A percentile compares a stretch with the other conserved stretches of the same genome.
These are phyloP conservation scores for Colletotrichum cordylinicola DNA, from an alignment of 2,329 filamentous ascomycete species.

Conservation along the genomic window DNA sequence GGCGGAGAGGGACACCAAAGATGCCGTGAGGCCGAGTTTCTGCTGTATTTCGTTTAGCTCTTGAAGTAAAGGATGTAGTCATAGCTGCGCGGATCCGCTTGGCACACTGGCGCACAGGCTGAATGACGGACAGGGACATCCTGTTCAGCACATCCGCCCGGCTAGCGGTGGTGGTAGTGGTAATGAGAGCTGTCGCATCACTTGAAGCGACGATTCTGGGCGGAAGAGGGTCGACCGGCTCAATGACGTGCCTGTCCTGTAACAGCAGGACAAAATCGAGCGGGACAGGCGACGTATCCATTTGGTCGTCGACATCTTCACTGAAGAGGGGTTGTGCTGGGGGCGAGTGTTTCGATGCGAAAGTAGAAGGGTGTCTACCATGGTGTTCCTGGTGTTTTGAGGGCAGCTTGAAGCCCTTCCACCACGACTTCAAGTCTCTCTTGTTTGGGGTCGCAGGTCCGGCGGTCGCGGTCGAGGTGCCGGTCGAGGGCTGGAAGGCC, in stretches of 20 bases:
- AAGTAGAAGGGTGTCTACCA: slow-evolving; percentile 54
- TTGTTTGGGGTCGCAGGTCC: slow-evolving; percentile 76
- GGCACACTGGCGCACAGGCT: slow-evolving; percentile 19
- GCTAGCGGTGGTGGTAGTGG: neutral
- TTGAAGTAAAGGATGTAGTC: slow-evolving; percentile 21
- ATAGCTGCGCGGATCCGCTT: slow-evolving; percentile 13
- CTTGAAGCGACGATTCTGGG: slow-evolving; percentile 17
- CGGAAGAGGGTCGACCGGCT: neutral
- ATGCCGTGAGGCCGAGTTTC: slow-evolving; percentile 72
- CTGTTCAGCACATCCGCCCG: slow-evolving; percentile 2
- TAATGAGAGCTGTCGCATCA: slow-evolving; percentile 16
- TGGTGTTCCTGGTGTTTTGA: slow-evolving; percentile 60
- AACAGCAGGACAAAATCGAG: slow-evolving; percentile 4
- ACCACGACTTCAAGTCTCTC: slow-evolving; percentile 93
- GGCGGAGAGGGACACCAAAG: slow-evolving; percentile 90
- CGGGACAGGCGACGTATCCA: slow-evolving; percentile 10
- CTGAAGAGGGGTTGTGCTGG: slow-evolving; percentile 17
- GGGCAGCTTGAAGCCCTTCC: slow-evolving; percentile 89
- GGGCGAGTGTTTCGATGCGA: slow-evolving; percentile 1
- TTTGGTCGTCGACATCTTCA: slow-evolving; percentile 17
- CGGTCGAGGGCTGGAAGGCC: slow-evolving; percentile 16
- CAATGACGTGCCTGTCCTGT: slow-evolving; percentile 17
- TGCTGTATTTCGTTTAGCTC: slow-evolving; percentile 30
- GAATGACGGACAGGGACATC: slow-evolving; percentile 13
- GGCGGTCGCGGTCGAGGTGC: slow-evolving; percentile 7